Conservation (phyloP, 2,329 filamentous ascomycete genomes). For the Fusarium sp. region DNA sequence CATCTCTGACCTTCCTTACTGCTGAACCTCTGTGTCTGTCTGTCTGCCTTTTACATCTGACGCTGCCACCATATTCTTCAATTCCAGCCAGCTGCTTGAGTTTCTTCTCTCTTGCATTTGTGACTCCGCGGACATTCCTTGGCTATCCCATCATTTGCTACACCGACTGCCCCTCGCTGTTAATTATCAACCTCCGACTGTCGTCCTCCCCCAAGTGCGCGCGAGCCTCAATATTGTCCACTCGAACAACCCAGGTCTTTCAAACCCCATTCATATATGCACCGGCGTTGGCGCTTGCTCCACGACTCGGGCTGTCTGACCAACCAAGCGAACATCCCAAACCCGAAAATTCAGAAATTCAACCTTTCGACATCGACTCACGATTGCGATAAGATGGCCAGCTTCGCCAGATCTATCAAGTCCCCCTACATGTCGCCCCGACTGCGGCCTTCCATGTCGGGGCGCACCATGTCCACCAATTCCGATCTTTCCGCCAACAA, state of each 20-base stretch:
- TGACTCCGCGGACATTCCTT: conserved; percentile 29
- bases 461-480: conserved; percentile 61
- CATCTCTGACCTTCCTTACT: not conserved
- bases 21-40: conserved; percentile 3
- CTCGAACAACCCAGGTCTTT: not conserved
- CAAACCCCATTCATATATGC: conserved; percentile 30
- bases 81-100: conserved; percentile 27
- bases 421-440: conserved; percentile 60
- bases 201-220: conserved; percentile 2
- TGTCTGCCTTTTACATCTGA: conserved; percentile 14
- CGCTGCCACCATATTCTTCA: conserved; percentile 28
- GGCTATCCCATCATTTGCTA: conserved; percentile 16
- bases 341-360: conserved; percentile 21
- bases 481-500: conserved; percentile 55
- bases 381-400: conserved; percentile 58
- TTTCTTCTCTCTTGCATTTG: conserved; percentile 3
- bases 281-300: conserved; percentile 42
- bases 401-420: conserved; percentile 64
- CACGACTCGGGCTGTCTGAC: conserved; percentile 40
- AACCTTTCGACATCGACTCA: conserved; percentile 26
- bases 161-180: conserved; percentile 29
- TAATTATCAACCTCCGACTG: conserved; percentile 25
- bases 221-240: conserved; percentile 23
- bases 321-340: conserved; percentile 32
- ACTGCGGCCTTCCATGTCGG: conserved; percentile 60